Conservation (phyloP, 2,329 filamentous ascomycete species). For the Cytospora piceae region DNA sequence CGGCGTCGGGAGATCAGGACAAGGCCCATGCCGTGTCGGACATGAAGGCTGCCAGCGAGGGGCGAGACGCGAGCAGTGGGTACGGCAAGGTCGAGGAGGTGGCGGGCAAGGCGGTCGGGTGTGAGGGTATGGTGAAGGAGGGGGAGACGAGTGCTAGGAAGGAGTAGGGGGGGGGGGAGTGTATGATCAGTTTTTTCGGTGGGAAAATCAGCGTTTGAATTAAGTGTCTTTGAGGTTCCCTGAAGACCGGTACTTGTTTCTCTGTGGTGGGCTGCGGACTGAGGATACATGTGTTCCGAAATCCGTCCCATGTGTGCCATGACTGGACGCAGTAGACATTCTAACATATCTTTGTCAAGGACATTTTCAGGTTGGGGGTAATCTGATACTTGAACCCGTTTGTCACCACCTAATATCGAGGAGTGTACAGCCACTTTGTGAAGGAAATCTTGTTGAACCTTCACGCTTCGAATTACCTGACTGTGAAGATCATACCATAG, state of each 20-base stretch:
- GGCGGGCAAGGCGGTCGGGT: conserved; percentile 65
- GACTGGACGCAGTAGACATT: too few relatives aligned
- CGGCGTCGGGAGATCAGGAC: conserved; percentile 64
- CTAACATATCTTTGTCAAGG: too few relatives aligned
- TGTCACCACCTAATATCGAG: too few relatives aligned
- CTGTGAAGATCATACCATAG: not conserved
- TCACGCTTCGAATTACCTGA: not conserved
- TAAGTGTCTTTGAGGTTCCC: too few relatives aligned
- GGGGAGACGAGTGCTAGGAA: conserved; percentile 55
- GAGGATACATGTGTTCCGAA: too few relatives aligned
- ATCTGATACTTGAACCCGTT: too few relatives aligned
- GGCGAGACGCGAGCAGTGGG: conserved; percentile 57
- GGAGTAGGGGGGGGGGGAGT: conserved; percentile 3
- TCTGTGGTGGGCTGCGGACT: too few relatives aligned
- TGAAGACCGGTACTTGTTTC: too few relatives aligned
- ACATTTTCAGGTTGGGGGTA: too few relatives aligned
- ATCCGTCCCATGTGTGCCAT: too few relatives aligned
- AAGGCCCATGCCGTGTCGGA: conserved; percentile 63
- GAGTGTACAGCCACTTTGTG: too few relatives aligned
- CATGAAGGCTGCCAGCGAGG: conserved; percentile 64
- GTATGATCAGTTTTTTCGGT: not conserved
- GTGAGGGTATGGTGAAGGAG: conserved; percentile 71
- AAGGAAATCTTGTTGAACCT: too few relatives aligned
- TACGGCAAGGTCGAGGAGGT: conserved; percentile 68
- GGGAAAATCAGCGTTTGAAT: not conserved